Evolutionary conservation across 768 basidiomycete genomes (phyloP), one percentile per base, ranked within the genome.

Genomic region (Tylopilus rubrobrunneus): DNA sequence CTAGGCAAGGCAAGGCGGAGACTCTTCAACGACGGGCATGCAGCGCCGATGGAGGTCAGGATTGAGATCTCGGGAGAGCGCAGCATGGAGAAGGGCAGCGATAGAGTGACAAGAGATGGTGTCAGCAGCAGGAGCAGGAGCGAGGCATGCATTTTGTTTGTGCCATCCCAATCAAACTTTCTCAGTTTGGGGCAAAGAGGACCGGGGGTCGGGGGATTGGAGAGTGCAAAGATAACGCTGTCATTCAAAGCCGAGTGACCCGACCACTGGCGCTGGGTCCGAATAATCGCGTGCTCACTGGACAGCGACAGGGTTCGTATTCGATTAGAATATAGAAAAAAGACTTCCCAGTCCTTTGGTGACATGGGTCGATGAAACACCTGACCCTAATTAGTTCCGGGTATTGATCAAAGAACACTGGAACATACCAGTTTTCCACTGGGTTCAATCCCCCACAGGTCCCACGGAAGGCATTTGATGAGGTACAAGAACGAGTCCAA

Each of bases 211-310:
- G 66, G 66, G 31, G 66, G 59, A 36, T 53, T 55, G 11, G 61
- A 68, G 40, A 67, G 62, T 0, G 66, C 59, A 54, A 66, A 61
- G 27, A 68, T 53, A 27, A 66, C 57, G 3, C 66, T 59, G 45
- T 62, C 62, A n/a, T 50, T 45, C 33, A 66, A 52, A 41, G 5
- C 43, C 17, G 39, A 48, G 55, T 12, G 33, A 9, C 10, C 12
- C 3, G 33, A 29, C 29, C 49, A 52, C 19, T 34, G 23, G 17
- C 36, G 40, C 14, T 29, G 6, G 29, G 29, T 29, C 29, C 29
- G 9, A 29, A 43, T 1, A 10, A 45, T 0, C 31, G 51, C 37
- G 2, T 51, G 23, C 19, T 36, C 51, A 7, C 56, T 7, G 3
- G 50, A 45, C n/a, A 47, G n/a, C 9, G 14, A 28, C 34, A 67